phyloP scores from a whole-genome alignment of 164 flowering plant species.

The Piper betle region DNA sequence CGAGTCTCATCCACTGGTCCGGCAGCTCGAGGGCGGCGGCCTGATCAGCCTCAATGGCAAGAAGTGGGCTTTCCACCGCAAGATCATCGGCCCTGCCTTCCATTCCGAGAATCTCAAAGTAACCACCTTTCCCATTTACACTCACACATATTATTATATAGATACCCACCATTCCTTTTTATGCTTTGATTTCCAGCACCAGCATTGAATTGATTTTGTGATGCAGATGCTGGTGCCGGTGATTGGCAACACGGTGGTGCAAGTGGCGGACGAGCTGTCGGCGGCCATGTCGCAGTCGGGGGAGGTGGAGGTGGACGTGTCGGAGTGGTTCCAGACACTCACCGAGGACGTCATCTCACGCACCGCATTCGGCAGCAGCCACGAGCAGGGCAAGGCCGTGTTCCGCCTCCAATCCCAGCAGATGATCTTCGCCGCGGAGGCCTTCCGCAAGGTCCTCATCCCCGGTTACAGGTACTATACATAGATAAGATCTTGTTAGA shows the following conservation, averaged over 20 bases:
- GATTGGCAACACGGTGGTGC: slow-evolving; percentile 52
- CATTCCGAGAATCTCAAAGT: slow-evolving; percentile 96
- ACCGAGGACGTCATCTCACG: slow-evolving; percentile 69
- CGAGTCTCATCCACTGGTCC: slow-evolving; percentile 74
- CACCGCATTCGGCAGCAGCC: slow-evolving; percentile 73
- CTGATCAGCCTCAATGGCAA: slow-evolving; percentile 85
- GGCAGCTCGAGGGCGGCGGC: slow-evolving; percentile 94
- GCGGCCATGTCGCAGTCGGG: slow-evolving; percentile 23
- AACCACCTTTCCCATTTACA: slow-evolving; percentile 3
- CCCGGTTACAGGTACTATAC: slow-evolving; percentile 66
- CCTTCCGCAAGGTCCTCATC: slow-evolving; percentile 66
- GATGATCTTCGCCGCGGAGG: slow-evolving; percentile 64
- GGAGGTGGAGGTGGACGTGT: slow-evolving; percentile 75
- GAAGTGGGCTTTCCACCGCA: slow-evolving; percentile 97
- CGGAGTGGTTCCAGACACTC: slow-evolving; percentile 55
- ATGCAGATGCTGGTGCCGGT: slow-evolving; percentile 44
- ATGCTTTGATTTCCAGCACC: neutral
- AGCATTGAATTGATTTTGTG: neutral
- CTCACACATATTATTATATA: no score
- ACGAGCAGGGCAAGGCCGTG: slow-evolving; percentile 69
- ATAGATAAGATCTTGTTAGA: neutral
- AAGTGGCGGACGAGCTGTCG: slow-evolving; percentile 63
- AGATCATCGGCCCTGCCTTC: slow-evolving; percentile 77
- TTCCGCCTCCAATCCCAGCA: slow-evolving; percentile 72
- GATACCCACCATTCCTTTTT: neutral